Conservation (phyloP, 1,284 basidiomycete species). For the Cryptococcus floricola region DNA sequence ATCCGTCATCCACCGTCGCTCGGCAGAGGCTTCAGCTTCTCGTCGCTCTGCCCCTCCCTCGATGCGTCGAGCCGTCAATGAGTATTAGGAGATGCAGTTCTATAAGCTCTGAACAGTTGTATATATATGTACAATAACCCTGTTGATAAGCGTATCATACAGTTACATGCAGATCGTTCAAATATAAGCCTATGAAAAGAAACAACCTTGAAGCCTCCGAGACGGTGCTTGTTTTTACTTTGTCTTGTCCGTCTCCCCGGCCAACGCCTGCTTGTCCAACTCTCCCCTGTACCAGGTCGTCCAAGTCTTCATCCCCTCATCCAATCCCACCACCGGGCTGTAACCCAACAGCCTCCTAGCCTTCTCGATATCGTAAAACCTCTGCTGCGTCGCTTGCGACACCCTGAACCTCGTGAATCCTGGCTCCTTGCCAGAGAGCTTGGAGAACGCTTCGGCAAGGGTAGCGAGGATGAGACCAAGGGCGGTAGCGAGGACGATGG, state of each 20-base stretch:
- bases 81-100: too few relatives aligned
- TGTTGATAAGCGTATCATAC: too few relatives aligned
- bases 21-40: too few relatives aligned
- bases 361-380: constrained; percentile 96
- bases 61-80: too few relatives aligned
- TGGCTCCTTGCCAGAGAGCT: constrained; percentile 74
- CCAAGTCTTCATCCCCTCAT: constrained; percentile 73
- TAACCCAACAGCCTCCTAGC: constrained; percentile 88
- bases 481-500: constrained; percentile 60
- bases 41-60: too few relatives aligned
- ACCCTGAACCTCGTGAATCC: constrained; percentile 87
- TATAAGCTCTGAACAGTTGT: too few relatives aligned
- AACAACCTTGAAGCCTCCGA: too few relatives aligned
- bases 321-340: constrained; percentile 81
- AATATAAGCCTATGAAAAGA: too few relatives aligned
- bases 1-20: too few relatives aligned
- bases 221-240: constrained; percentile 20
- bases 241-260: constrained; percentile 29
- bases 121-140: too few relatives aligned
- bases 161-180: too few relatives aligned
- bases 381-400: constrained; percentile 59
- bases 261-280: constrained; percentile 28
- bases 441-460: constrained; percentile 69
- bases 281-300: constrained; percentile 44
- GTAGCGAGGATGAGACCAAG: constrained; percentile 69